These are phyloP conservation scores for Acer negundo DNA, from an alignment of 345 rosid species.

Conservation along the genomic window DNA sequence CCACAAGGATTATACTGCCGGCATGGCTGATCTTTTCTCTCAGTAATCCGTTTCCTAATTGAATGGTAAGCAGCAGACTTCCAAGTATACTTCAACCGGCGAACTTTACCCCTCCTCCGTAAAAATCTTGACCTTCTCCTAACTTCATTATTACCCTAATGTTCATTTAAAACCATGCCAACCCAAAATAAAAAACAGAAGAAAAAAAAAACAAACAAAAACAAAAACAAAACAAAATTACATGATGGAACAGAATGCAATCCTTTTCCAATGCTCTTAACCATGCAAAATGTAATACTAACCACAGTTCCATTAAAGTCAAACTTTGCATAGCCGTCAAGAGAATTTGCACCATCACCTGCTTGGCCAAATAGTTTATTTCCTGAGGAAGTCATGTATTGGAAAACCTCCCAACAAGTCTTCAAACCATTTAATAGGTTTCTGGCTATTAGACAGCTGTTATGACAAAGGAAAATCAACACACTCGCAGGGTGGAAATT, in stretches of 20 bases:
- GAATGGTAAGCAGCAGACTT: constrained; percentile 99
- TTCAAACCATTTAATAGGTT: constrained; percentile 89
- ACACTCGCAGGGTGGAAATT: constrained; percentile 2
- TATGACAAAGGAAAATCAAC: constrained; percentile 20
- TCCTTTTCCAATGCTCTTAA: neutral
- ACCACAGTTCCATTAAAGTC: constrained; percentile 81
- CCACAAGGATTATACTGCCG: constrained; percentile 97
- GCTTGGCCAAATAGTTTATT: constrained; percentile 61
- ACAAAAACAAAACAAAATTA: neutral
- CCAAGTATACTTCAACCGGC: constrained; percentile 99
- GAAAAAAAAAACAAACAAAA: too few species aligned
- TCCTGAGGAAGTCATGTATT: constrained; percentile 72
- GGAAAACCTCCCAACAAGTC: constrained; percentile 92
- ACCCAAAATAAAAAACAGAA: neutral
- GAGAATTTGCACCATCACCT: constrained; percentile 63
- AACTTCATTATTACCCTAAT: constrained; percentile 72
- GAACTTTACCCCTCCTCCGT: constrained; percentile 94
- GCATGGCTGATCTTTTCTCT: constrained; percentile 98
- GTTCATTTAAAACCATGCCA: constrained; percentile 22
- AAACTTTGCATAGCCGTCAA: constrained; percentile 81
- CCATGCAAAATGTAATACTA: constrained; percentile 23
- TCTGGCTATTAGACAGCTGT: constrained; percentile 90
- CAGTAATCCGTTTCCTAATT: constrained; percentile 83
- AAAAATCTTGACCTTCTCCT: constrained; percentile 94
- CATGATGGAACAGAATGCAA: neutral